These are phyloP conservation scores for Fusarium liriodendri DNA, from an alignment of 2,329 filamentous ascomycete species.

Conservation along the genomic window DNA sequence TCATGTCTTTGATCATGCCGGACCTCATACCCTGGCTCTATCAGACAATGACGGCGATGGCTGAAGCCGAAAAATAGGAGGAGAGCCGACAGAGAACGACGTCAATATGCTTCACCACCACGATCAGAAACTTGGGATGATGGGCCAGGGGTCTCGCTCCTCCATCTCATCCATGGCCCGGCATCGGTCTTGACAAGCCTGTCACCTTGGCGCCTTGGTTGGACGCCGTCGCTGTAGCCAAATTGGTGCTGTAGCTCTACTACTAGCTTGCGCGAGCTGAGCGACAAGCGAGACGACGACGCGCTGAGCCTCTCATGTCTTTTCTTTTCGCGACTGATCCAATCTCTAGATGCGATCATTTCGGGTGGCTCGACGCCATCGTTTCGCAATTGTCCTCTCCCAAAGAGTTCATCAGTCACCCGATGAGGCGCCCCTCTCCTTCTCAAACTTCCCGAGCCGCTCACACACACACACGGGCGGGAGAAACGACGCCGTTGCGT, in stretches of 20 bases:
- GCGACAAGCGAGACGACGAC: not conserved
- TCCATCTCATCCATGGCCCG: slow-evolving; percentile 2
- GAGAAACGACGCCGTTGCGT: slow-evolving; percentile 8
- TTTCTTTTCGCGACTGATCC: not conserved
- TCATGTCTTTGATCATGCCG: slow-evolving; percentile 7
- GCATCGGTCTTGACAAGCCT: slow-evolving; percentile 28
- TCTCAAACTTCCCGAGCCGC: not conserved
- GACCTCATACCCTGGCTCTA: not conserved
- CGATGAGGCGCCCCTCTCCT: not conserved
- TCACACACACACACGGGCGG: not conserved
- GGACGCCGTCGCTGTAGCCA: slow-evolving; percentile 19
- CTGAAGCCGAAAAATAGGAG: not conserved
- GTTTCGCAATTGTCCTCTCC: slow-evolving; percentile 24
- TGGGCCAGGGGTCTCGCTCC: slow-evolving; percentile 25
- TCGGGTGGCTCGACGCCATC: slow-evolving; percentile 23
- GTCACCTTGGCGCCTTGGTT: slow-evolving; percentile 35
- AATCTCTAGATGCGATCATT: not conserved
- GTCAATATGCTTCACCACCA: slow-evolving; percentile 25
- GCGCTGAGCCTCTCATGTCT: slow-evolving; percentile 1
- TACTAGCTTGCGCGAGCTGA: slow-evolving; percentile 12
- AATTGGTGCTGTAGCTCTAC: not conserved
- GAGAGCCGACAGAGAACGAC: not conserved
- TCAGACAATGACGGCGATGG: slow-evolving; percentile 10
- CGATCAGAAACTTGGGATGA: slow-evolving; percentile 25
- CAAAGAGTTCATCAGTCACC: not conserved